phyloP scores from a whole-genome alignment of 371 early-diverging fungal species.

The Rhizopus arrhizus region DNA sequence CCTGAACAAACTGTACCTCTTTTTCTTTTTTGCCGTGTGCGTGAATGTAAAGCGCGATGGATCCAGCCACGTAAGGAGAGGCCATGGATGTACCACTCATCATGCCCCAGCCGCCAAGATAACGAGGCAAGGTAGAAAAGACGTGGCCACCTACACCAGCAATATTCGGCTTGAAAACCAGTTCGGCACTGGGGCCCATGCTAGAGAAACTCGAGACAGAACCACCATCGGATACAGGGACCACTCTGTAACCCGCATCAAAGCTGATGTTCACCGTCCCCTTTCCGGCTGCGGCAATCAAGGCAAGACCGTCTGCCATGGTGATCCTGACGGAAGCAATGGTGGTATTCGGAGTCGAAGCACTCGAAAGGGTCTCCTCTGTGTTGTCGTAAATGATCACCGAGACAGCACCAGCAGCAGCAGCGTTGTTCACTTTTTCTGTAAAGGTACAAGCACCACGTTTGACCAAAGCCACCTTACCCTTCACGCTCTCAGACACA shows the following conservation, averaged over 20 bases:
- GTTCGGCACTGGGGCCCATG: constrained; percentile 33
- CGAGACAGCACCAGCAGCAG: constrained; percentile 54
- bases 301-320: constrained; percentile 27
- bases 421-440: constrained; percentile 50
- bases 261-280: constrained; percentile 17
- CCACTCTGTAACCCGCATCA: constrained; percentile 12
- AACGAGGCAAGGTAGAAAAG: constrained; percentile 60
- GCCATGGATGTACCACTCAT: constrained; percentile 72
- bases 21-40: constrained; percentile 11
- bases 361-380: constrained; percentile 17
- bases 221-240: constrained; percentile 29
- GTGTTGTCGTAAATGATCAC: constrained; percentile 52
- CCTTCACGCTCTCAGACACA: constrained; percentile 28
- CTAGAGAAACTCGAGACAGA: constrained; percentile 52
- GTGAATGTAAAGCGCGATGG: constrained; percentile 56
- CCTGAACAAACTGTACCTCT: constrained; percentile 27
- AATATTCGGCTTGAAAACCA: constrained; percentile 55
- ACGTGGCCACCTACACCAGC: constrained; percentile 70
- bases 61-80: constrained; percentile 74
- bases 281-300: constrained; percentile 22
- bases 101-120: constrained; percentile 53
- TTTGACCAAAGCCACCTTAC: constrained; percentile 53
- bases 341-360: background rate
- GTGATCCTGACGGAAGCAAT: constrained; percentile 30
- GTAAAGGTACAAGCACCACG: constrained; percentile 61